Percentiles rank a stretch among this genome's conserved stretches.
Evolutionary conservation across 305 asterid genomes (phyloP).

Genomic region (Ilex paraguariensis): DNA sequence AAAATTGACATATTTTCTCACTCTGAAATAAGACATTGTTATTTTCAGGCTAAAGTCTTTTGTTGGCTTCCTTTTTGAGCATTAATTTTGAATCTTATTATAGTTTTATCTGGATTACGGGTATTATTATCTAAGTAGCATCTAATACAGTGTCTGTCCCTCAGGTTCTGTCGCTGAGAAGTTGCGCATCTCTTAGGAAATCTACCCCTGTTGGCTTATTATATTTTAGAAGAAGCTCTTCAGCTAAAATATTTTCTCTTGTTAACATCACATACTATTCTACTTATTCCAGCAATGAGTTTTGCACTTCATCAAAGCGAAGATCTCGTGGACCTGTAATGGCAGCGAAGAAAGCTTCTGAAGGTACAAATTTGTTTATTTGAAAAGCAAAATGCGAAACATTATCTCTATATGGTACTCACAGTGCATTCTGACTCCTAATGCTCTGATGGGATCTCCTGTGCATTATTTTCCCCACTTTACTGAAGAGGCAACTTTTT

Average conservation of each 20-base stretch:
- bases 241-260: constrained; percentile 45
- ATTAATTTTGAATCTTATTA: neutral
- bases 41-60: too few species aligned
- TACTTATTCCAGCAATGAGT: constrained; percentile 43
- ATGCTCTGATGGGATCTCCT: neutral
- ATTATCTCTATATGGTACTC: neutral
- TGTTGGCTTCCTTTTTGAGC: too few species aligned
- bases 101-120: neutral
- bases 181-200: constrained; percentile 61
- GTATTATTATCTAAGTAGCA: constrained; percentile 2
- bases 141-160: constrained; percentile 33
- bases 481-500: constrained; percentile 1
- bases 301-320: constrained; percentile 45
- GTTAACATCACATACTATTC: constrained; percentile 43
- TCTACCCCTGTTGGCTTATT: constrained; percentile 46
- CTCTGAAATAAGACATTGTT: too few species aligned
- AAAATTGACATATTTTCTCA: too few species aligned
- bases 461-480: neutral
- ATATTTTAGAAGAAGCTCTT: constrained; percentile 54
- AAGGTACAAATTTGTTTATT: constrained; percentile 38
- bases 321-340: constrained; percentile 72
- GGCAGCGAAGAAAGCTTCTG: constrained; percentile 72
- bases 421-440: constrained; percentile 17
- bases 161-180: constrained; percentile 75
- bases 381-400: neutral